phyloP scores from a whole-genome alignment of 345 rosid species.

The Clarkia xantiana region DNA sequence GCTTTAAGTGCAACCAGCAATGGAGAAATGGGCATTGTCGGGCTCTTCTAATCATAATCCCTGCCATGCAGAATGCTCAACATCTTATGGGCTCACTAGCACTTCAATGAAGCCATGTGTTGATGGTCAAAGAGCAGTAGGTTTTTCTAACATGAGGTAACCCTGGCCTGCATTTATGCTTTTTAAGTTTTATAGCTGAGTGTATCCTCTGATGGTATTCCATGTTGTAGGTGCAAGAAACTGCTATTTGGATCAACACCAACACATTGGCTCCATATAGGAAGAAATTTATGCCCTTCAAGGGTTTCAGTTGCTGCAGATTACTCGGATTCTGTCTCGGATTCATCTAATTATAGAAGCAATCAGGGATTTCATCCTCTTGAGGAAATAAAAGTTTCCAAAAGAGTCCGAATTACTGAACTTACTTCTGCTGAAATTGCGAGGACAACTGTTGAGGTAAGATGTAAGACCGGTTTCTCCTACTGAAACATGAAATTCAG shows the following conservation, averaged over 20 bases:
- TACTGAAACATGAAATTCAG: neutral
- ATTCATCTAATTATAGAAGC: conserved; percentile 50
- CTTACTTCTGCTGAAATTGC: conserved; percentile 70
- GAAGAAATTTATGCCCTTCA: conserved; percentile 43
- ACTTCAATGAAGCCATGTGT: conserved; percentile 30
- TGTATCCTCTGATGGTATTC: conserved; percentile 1
- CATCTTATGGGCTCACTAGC: conserved; percentile 34
- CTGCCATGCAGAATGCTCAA: conserved; percentile 49
- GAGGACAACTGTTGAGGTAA: conserved; percentile 77
- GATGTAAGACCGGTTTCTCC: neutral
- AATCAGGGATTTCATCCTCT: conserved; percentile 74
- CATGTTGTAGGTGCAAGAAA: conserved; percentile 39
- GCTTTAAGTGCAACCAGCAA: conserved; percentile 1
- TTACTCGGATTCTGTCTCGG: conserved; percentile 83
- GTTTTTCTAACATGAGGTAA: conserved; percentile 39
- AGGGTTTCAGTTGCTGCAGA: conserved; percentile 96
- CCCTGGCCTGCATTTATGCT: neutral
- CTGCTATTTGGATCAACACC: conserved; percentile 38
- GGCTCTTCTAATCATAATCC: conserved; percentile 51
- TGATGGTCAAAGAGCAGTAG: conserved; percentile 34
- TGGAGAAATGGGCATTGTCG: conserved; percentile 14
- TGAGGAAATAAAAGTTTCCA: conserved; percentile 55
- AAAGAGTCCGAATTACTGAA: conserved; percentile 48
- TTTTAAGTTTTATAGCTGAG: neutral
- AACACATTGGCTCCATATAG: conserved; percentile 34